Conservation (phyloP, 768 basidiomycete species). For the Lyophyllum atratum region DNA sequence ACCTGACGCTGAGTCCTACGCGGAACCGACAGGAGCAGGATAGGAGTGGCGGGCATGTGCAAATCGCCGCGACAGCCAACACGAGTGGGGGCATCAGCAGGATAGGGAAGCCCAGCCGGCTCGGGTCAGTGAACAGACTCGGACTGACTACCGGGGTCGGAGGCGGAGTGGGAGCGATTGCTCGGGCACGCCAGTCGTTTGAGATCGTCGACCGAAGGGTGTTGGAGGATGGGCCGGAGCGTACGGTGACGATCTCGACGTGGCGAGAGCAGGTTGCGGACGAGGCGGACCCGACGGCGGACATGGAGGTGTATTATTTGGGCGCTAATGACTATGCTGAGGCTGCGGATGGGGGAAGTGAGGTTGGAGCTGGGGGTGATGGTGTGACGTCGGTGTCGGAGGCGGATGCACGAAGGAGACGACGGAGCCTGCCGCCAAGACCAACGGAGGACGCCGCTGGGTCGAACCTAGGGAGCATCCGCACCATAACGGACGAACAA, state of each 20-base stretch:
- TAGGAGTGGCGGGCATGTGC: constrained; percentile 17
- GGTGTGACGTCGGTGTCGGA: constrained; percentile 2
- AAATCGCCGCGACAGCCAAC: constrained; percentile 2
- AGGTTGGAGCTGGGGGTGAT: constrained; percentile 4
- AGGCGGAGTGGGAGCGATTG: constrained; percentile 13
- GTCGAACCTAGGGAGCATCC: constrained; percentile 10
- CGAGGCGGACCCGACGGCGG: constrained; percentile 35
- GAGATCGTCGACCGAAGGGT: constrained; percentile 44
- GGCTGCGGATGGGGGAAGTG: constrained; percentile 21
- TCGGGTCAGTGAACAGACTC: constrained; percentile 14
- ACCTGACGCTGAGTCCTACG: constrained; percentile 23
- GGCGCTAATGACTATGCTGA: constrained; percentile 34
- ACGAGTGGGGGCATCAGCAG: constrained; percentile 15
- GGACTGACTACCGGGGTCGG: not conserved
- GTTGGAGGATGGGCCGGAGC: constrained; percentile 50
- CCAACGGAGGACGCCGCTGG: not conserved
- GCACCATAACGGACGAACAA: constrained; percentile 15
- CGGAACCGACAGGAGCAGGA: constrained; percentile 11
- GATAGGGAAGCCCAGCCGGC: constrained; percentile 25
- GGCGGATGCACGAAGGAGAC: not conserved
- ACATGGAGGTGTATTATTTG: constrained; percentile 50
- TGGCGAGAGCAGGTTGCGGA: constrained; percentile 59
- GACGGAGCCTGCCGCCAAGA: constrained; percentile 4
- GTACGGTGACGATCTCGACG: constrained; percentile 53
- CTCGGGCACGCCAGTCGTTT: constrained; percentile 38